Conservation (phyloP, 1,284 basidiomycete species). For the Ganoderma leucocontextum region DNA sequence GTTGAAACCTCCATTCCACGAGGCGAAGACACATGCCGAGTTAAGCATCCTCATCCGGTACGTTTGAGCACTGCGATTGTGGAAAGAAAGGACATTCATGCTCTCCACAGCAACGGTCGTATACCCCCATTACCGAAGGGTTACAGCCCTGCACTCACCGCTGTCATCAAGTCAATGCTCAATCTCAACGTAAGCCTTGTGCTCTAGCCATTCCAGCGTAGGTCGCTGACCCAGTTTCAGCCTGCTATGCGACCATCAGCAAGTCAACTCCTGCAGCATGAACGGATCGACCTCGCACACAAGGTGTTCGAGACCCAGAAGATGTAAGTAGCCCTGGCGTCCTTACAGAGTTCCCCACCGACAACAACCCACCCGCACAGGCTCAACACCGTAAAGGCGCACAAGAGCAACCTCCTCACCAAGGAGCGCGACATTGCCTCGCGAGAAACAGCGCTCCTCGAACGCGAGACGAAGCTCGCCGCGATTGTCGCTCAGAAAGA, state of each 20-base stretch:
- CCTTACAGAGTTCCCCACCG: background rate
- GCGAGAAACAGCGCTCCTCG: conserved; percentile 61
- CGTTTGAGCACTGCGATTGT: conserved; percentile 27
- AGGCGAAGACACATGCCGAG: conserved; percentile 89
- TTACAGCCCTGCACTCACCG: conserved; percentile 77
- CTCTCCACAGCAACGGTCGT: conserved; percentile 69
- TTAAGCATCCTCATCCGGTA: conserved; percentile 84
- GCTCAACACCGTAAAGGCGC: conserved; percentile 66
- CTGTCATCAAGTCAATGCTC: conserved; percentile 88
- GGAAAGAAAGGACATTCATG: background rate
- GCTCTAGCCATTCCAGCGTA: background rate
- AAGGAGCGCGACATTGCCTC: conserved; percentile 73
- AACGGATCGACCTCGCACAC: conserved; percentile 75
- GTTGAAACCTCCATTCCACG: conserved; percentile 89
- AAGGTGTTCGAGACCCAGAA: conserved; percentile 83
- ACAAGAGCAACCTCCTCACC: conserved; percentile 58
- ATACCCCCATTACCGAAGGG: conserved; percentile 87
- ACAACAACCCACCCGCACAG: conserved; percentile 44
- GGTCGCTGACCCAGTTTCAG: conserved; percentile 46
- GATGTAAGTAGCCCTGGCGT: conserved; percentile 56
- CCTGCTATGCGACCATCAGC: conserved; percentile 87
- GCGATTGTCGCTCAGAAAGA: conserved; percentile 63
- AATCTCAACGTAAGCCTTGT: conserved; percentile 74
- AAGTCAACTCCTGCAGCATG: conserved; percentile 79
- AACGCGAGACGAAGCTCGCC: conserved; percentile 61